Evolutionary conservation across 2,329 filamentous ascomycete genomes (phyloP), one percentile per base, ranked within the genome.

Genomic region (Pyricularia sp.): DNA sequence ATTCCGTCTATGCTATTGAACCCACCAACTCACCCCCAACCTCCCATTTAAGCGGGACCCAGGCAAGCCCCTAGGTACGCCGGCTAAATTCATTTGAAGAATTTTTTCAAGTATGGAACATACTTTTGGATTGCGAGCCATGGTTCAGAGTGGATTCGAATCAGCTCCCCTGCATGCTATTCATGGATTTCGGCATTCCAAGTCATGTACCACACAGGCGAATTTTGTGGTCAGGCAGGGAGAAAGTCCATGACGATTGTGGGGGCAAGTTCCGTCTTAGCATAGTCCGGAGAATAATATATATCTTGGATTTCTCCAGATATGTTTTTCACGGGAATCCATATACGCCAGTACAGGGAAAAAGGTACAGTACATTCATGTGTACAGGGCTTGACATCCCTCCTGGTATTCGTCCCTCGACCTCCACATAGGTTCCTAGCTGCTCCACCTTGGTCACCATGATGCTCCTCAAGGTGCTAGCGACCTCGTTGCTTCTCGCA

Each of bases 401-500:
- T n/a, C 19, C 40, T 7, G 40, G 40, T 16, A 49, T 49, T 55
- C n/a, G 26, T 28, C 53, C 6, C 10, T 57, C 9, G 22, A 24
- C 4, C 22, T 24, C 9, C 4, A 62, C 33, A 26, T 4, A 35
- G 5, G n/a, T 44, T 35, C 0, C 24, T 30, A 19, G 3, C 33
- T 44, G 7, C 35, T 12, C 13, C 30, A 28, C 40, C 22, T 53
- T 22, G 33, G 8, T 30, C 33, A 62, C 8, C 26, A 64, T 63
- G 55, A 64, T 63, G 65, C 60, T 67, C 9, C 33, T 62, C 5
- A 7, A 61, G 24, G 40, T 62, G 16, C 16, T 63, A 16, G 26
- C 62, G 57, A 35, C 60, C 9, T 61, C 66, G 49, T 26, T 66
- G 53, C 64, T 66, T 22, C 66, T 66, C 16, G 64, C 49, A 28